phyloP scores from a whole-genome alignment of 192 early-diverging fungal genomes.

The Lobosporangium transversale region DNA sequence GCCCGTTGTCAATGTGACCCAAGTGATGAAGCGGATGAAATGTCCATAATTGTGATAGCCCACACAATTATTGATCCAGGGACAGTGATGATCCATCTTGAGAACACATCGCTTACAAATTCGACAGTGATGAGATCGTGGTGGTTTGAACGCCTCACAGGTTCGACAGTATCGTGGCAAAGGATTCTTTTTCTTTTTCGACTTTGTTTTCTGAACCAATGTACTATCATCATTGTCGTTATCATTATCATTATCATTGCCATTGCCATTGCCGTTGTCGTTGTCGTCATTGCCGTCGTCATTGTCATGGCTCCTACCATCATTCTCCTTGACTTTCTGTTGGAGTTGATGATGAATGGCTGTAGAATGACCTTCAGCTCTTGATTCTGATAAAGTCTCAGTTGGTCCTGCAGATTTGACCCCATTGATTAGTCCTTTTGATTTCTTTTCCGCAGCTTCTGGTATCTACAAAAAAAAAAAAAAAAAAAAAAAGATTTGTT shows the following conservation, averaged over 20 bases:
- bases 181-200: slow-evolving; percentile 74
- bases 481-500: too few relatives aligned
- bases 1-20: slow-evolving; percentile 62
- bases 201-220: background rate
- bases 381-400: background rate
- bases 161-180: slow-evolving; percentile 75
- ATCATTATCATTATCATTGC: background rate
- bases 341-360: slow-evolving; percentile 5
- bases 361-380: slow-evolving; percentile 3
- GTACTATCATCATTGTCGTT: background rate
- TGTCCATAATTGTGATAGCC: slow-evolving; percentile 78
- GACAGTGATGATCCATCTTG: slow-evolving; percentile 91
- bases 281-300: too few relatives aligned
- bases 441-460: background rate
- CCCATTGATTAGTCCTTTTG: background rate
- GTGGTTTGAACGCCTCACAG: slow-evolving; percentile 74
- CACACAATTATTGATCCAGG: slow-evolving; percentile 92
- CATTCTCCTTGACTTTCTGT: slow-evolving; percentile 21
- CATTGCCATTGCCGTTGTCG: too few relatives aligned
- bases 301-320: too few relatives aligned
- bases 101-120: slow-evolving; percentile 82
- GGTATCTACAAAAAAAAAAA: too few relatives aligned
- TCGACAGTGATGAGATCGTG: slow-evolving; percentile 81
- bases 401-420: background rate
- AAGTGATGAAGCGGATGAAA: slow-evolving; percentile 83